These are phyloP conservation scores for Strigomonas culicis DNA, from an alignment of 208 protist species.

Conservation along the genomic window DNA sequence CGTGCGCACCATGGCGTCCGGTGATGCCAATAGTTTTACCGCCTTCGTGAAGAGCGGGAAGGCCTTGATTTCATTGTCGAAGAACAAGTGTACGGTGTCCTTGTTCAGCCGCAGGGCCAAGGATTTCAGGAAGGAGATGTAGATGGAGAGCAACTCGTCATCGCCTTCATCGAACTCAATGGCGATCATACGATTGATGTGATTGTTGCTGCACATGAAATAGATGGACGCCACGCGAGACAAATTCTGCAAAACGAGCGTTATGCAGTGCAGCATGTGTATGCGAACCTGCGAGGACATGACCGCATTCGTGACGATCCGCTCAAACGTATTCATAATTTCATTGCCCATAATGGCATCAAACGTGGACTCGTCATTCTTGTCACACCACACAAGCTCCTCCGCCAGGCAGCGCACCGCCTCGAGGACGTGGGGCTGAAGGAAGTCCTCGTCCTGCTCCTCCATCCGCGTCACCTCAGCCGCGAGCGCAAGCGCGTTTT, in stretches of 20 bases:
- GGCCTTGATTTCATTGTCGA: constrained; percentile 36
- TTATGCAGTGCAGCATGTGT: constrained; percentile 66
- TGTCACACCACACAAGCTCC: constrained; percentile 82
- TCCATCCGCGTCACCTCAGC: constrained; percentile 33
- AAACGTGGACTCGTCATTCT: constrained; percentile 57
- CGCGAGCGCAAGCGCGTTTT: constrained; percentile 56
- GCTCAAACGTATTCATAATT: constrained; percentile 66
- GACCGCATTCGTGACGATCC: constrained; percentile 58
- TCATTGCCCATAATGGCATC: constrained; percentile 60
- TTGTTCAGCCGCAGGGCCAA: constrained; percentile 75
- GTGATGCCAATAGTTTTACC: constrained; percentile 38
- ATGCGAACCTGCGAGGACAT: constrained; percentile 49
- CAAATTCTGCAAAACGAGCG: constrained; percentile 78
- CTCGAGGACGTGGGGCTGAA: constrained; percentile 22
- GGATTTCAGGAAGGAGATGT: constrained; percentile 84
- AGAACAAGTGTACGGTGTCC: constrained; percentile 84
- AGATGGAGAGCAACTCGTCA: constrained; percentile 77
- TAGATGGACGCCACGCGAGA: constrained; percentile 57
- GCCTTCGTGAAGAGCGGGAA: constrained; percentile 80
- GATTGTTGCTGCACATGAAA: constrained; percentile 84
- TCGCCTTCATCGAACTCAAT: constrained; percentile 68
- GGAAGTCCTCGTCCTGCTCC: constrained; percentile 3
- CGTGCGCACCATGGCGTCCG: constrained; percentile 73
- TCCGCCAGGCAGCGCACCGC: constrained; percentile 61
- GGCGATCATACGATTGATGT: constrained; percentile 84